Evolutionary conservation across 1,284 basidiomycete species (phyloP), one percentile per base, ranked within the genome.

Genomic region (Malassezia yamatoensis): DNA sequence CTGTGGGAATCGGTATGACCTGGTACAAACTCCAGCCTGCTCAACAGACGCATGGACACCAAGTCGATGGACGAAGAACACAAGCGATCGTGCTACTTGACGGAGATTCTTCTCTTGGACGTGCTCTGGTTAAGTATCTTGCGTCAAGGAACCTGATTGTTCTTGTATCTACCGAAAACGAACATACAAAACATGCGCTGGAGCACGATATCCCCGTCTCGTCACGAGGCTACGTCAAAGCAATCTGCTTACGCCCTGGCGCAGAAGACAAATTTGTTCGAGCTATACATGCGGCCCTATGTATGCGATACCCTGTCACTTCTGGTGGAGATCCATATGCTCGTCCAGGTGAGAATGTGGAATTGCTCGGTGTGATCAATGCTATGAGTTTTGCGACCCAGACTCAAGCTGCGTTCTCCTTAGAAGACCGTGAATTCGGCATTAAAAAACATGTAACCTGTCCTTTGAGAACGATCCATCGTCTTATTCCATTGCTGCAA

Each of bases 321-420:
- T 63, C 60, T 38, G 66, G 70, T 4, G 72, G 72, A 5, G 72
- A 74, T 39, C 72, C 72, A n/a, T 74, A 68, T 39, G 65, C 70
- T 1, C 55, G 62, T 13, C 66, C 70, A 2, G 72, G 70, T 29
- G 64, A 67, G 29, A 62, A 64, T 36, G 58, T 70, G 46, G 61
- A 54, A 33, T 57, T 73, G 42, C 44, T 66, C 7, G 72, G 67
- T 35, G 53, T 72, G 3, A 54, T 74, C 39, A 73, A 73, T 33
- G 63, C 66, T 15, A 62, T 66, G 37, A 66, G 64, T 58, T 72
- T 60, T 34, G 53, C 62, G 16, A 53, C 63, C 5, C 59, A 61
- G n/a, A 53, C 58, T 32, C 60, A 63, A 15, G 59, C 58, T 33
- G 54, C 56, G 18, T 51, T 47, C 35, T 48, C 49, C 18, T 58